A percentile compares a stretch with the other conserved stretches of the same genome.
Conservation (phyloP, 1,284 basidiomycete genomes). For the Lentinula novae-zelandiae region DNA sequence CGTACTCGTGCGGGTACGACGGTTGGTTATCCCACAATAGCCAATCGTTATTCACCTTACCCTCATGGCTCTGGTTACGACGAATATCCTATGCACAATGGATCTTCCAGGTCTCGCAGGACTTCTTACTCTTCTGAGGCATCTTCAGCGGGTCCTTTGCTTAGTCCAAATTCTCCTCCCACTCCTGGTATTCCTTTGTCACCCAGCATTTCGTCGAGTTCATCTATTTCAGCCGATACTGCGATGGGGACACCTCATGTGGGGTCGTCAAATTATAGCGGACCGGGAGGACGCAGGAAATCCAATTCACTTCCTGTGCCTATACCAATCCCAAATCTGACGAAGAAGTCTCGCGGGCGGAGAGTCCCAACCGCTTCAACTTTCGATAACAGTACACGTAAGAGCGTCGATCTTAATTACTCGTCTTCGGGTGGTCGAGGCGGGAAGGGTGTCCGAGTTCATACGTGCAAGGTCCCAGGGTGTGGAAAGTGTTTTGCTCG, state of each 20-base stretch:
- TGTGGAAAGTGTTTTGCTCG: conserved; percentile 79
- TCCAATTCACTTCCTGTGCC: conserved; percentile 31
- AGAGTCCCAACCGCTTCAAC: conserved; percentile 48
- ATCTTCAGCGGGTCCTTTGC: background rate
- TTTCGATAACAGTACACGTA: background rate
- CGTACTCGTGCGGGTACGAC: conserved; percentile 11
- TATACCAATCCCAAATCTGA: conserved; percentile 65
- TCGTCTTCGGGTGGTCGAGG: background rate
- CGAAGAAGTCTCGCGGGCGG: conserved; percentile 69
- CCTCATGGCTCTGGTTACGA: background rate
- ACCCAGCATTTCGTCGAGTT: background rate
- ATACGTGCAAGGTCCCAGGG: conserved; percentile 28
- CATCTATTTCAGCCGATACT: background rate
- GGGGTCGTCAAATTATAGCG: background rate
- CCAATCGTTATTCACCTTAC: conserved; percentile 1
- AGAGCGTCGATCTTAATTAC: background rate
- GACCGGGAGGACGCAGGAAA: background rate
- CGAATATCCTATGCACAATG: background rate
- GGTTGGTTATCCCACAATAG: background rate
- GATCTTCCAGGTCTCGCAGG: background rate
- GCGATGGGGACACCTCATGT: background rate
- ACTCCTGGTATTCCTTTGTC: conserved; percentile 7
- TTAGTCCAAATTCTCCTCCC: conserved; percentile 2
- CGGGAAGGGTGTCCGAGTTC: conserved; percentile 6
- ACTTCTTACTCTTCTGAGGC: conserved; percentile 8